Percentiles rank a stretch among this genome's conserved stretches.
phyloP scores from a whole-genome alignment of 257 asterid species.

The Echites panduratus region DNA sequence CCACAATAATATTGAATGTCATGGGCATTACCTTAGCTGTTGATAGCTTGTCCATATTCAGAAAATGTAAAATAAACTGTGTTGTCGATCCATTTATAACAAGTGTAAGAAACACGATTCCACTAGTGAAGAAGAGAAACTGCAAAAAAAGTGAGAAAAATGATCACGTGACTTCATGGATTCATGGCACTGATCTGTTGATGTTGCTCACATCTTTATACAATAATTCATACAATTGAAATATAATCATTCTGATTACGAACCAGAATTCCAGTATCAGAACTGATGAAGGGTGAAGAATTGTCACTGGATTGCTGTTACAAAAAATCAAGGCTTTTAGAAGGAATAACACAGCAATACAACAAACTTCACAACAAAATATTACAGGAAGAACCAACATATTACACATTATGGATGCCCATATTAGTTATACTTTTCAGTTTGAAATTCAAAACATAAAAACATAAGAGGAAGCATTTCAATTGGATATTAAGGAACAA shows the following conservation, averaged over 20 bases:
- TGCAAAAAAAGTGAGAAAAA: slow-evolving; percentile 37
- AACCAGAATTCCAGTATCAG: slow-evolving; percentile 90
- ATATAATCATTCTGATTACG: slow-evolving; percentile 22
- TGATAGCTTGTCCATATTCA: slow-evolving; percentile 74
- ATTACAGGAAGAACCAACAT: background rate
- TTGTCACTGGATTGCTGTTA: slow-evolving; percentile 78
- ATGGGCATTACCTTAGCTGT: slow-evolving; percentile 53
- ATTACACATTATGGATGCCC: background rate
- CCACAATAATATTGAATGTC: background rate
- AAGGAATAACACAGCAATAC: slow-evolving; percentile 13
- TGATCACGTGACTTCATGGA: background rate
- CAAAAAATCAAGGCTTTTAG: slow-evolving; percentile 20
- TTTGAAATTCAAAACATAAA: background rate
- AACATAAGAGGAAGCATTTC: background rate
- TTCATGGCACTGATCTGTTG: background rate
- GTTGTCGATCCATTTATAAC: slow-evolving; percentile 94
- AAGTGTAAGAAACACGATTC: slow-evolving; percentile 89
- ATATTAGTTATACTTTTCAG: background rate
- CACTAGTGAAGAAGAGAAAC: slow-evolving; percentile 98
- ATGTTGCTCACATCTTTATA: background rate
- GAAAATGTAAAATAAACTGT: slow-evolving; percentile 61
- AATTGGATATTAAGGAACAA: background rate
- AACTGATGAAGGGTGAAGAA: slow-evolving; percentile 55
- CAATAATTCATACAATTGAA: background rate
- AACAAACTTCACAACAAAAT: background rate